Evolutionary conservation across 306 rosid species (phyloP), one percentile per base, ranked within the genome.

Genomic region (Medicago arabica): DNA sequence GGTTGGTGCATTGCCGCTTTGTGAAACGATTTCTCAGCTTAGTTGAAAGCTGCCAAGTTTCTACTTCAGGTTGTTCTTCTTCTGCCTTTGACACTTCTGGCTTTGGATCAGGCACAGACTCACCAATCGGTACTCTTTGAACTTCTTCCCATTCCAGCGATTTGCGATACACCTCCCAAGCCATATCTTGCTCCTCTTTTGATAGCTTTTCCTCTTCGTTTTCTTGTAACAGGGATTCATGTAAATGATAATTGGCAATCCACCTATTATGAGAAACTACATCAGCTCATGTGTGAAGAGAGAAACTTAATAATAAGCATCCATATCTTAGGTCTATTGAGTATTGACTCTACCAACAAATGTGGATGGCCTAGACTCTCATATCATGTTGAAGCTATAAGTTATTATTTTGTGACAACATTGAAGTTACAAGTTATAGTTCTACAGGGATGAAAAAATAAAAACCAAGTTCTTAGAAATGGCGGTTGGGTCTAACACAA

Each of bases 171-270:
- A 89, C 98, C 85, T 92, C 97, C 97, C 95, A 92, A 54, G 98
- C 97, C 97, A 92, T 82, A 83, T 90, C 98, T 83, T 95, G 96
- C 88, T 95, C 98, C 82, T 95, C 98, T 84, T 95, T 95, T 5
- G 98, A 90, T 41, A 95, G 90, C 58, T 82, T 92, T 82, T 95
- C 98, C 70, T 87, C 98, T 86, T 92, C 98, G 55, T 90, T 95
- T 84, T 95, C 97, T 88, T 92, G 98, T 43, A 95, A 79, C 55
- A 95, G 87, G 11, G 96, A 82, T 82, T 95, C 98, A 16, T 95
- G 98, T 78, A 86, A 90, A 49, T 95, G 98, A 81, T 79, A 95
- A 81, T 92, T 89, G 53, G 87, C 92, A 61, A 95, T 89, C 98
- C 97, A 95, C 75, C 97, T 95, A 71, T 49, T 72, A 85, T 61